A percentile compares a stretch with the other conserved stretches of the same genome.
These are phyloP conservation scores for Colletotrichum sojae DNA, from an alignment of 2,329 filamentous ascomycete genomes.

Conservation along the genomic window DNA sequence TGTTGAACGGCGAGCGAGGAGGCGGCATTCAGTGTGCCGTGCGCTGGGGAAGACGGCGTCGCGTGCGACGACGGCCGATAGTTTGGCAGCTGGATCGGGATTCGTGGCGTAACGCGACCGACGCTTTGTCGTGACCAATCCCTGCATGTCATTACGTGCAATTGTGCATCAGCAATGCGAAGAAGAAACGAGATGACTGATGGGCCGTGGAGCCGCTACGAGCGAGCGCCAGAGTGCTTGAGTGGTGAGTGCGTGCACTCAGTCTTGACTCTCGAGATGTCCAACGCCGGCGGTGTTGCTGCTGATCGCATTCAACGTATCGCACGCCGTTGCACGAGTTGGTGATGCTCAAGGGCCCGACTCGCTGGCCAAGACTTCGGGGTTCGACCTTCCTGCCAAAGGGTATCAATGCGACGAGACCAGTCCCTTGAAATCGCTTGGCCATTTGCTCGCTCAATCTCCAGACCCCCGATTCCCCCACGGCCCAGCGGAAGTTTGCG, in stretches of 20 bases:
- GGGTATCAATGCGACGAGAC: slow-evolving; percentile 23
- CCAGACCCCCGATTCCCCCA: slow-evolving; percentile 7
- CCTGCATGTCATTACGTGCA: slow-evolving; percentile 18
- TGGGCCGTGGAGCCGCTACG: background rate
- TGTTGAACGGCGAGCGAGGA: slow-evolving; percentile 8
- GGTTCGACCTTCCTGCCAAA: slow-evolving; percentile 14
- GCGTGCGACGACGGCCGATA: slow-evolving; percentile 27
- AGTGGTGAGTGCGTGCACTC: no score
- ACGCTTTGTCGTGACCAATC: slow-evolving; percentile 14
- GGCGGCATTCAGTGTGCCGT: slow-evolving; percentile 28
- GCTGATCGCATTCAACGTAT: slow-evolving; percentile 14
- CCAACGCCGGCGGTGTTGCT: slow-evolving; percentile 2
- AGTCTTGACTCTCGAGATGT: background rate
- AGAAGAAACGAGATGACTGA: slow-evolving; percentile 8
- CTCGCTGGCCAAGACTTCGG: slow-evolving; percentile 28
- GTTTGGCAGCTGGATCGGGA: slow-evolving; percentile 24
- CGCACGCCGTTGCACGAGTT: slow-evolving; percentile 9
- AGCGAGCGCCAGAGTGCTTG: background rate
- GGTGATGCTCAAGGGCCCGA: slow-evolving; percentile 5
- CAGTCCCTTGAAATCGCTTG: slow-evolving; percentile 10
- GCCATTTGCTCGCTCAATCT: slow-evolving; percentile 23
- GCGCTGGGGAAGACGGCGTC: slow-evolving; percentile 18
- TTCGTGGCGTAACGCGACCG: slow-evolving; percentile 27
- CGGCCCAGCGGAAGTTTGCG: slow-evolving; percentile 34
- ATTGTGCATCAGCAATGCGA: slow-evolving; percentile 12